Base-by-base conservation (phyloP, 2,329 filamentous ascomycete species). In the Colletotrichum graminicola region DNA sequence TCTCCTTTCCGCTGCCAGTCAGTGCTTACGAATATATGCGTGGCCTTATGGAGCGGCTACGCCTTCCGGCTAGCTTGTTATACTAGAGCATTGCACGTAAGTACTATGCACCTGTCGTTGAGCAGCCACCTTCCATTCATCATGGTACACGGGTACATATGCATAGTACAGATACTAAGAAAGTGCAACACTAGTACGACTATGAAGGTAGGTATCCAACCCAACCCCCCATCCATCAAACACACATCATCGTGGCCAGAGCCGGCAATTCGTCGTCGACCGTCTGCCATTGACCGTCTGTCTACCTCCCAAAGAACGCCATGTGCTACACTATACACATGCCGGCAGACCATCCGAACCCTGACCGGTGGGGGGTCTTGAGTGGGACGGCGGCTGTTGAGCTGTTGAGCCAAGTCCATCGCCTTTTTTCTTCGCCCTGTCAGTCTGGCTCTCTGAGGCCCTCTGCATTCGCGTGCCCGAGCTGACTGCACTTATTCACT, bases 341-440 rank as follows among this genome's bases (percentile, higher is more conserved):
- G 59, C 59, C 68, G 68, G 68, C 59, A 63, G 43, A 34, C 23
- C 68, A 71, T 51, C 65, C 68, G 65, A 71, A 56, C 43, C 60
- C 61, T 55, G 21, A 45, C n/a, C 59, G 10, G 21, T 21, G 23
- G 21, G 14, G 43, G 41, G 4, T 1, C 3, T 41, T 21, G 41
- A n/a, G 6, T 14, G 21, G 45, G 45, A 47, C 45, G 45, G 45
- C 21, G 45, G n/a, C 43, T 36, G 55, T 52, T 66, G 36, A 41
- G 45, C 62, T 49, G 52, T 59, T 51, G 45, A 49, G 61, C 32
- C 59, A n/a, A n/a, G 51, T 16, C 41, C 29, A 21, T n/a, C 8
- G 43, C 43, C 21, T n/a, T 21, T 45, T n/a, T n/a, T 45, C 36
- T 21, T n/a, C 45, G 29, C 23, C 23, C 23, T 32, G 47, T 16